Evolutionary conservation across 441 rosid genomes (phyloP).

Genomic region (Croton laevigatus): DNA sequence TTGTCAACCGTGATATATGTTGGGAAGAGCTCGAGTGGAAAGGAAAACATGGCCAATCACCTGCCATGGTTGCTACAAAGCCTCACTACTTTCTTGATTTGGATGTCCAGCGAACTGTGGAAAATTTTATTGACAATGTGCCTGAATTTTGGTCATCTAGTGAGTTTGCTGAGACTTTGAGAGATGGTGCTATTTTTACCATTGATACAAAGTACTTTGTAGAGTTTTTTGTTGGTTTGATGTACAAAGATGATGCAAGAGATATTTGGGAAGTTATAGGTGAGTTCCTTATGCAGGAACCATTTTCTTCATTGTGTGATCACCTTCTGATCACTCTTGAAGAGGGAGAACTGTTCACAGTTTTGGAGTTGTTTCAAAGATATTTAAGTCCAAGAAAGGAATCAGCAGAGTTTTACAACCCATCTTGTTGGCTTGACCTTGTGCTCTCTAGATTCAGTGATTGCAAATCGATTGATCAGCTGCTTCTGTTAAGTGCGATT

Average conservation of each 20-base stretch:
- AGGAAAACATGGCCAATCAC: conserved; percentile 96
- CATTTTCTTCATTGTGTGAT: conserved; percentile 61
- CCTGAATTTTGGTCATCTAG: conserved; percentile 91
- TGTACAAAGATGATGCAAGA: conserved; percentile 60
- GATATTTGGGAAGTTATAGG: conserved; percentile 65
- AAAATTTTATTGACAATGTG: conserved; percentile 73
- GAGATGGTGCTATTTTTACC: conserved; percentile 67
- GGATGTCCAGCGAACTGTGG: conserved; percentile 63
- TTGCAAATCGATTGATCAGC: conserved; percentile 52
- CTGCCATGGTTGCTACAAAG: conserved; percentile 92
- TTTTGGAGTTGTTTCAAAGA: conserved; percentile 46
- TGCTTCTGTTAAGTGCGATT: conserved; percentile 64
- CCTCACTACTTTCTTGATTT: conserved; percentile 93
- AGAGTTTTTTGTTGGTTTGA: conserved; percentile 53
- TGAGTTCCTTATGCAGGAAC: conserved; percentile 63
- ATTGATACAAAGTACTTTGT: conserved; percentile 62
- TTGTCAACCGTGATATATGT: conserved; percentile 78
- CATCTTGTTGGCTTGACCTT: conserved; percentile 57
- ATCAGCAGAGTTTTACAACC: conserved; percentile 28
- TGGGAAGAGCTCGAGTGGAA: conserved; percentile 98
- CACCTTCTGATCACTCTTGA: conserved; percentile 69
- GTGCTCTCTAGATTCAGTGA: conserved; percentile 43
- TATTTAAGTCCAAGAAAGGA: conserved; percentile 32
- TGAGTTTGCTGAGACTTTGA: conserved; percentile 75
- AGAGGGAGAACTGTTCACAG: conserved; percentile 47